Conservation (phyloP, 164 flowering plant species). For the Piper betle region DNA sequence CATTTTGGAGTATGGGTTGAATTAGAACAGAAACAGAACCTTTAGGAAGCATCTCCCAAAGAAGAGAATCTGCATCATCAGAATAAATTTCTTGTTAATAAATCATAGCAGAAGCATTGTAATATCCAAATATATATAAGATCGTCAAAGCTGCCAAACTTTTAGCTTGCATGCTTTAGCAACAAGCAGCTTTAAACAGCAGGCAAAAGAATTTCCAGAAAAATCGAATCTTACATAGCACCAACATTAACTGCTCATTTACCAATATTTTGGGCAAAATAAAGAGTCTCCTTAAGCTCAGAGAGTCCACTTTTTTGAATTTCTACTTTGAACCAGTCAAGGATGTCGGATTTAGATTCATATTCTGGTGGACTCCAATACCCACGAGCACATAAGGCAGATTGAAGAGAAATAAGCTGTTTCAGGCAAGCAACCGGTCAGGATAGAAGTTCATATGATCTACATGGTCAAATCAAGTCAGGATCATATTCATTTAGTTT, state of each 20-base stretch:
- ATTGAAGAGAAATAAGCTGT: slow-evolving; percentile 36
- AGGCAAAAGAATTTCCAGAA: background rate
- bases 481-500: background rate
- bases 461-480: background rate
- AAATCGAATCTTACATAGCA: background rate
- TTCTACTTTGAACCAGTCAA: slow-evolving; percentile 47
- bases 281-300: slow-evolving; percentile 50
- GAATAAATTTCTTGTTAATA: background rate
- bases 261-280: slow-evolving; percentile 60
- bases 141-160: background rate
- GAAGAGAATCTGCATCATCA: slow-evolving; percentile 31
- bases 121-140: background rate
- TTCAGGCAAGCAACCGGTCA: background rate
- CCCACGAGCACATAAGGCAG: slow-evolving; percentile 67
- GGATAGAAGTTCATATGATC: background rate
- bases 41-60: slow-evolving; percentile 45
- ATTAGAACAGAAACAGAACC: slow-evolving; percentile 56
- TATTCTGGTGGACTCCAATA: slow-evolving; percentile 58
- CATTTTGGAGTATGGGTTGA: slow-evolving; percentile 35
- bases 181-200: background rate
- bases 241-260: background rate
- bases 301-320: slow-evolving; percentile 43
- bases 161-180: background rate
- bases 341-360: slow-evolving; percentile 26
- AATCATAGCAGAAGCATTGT: background rate